Conservation (phyloP, 179 eudicot species). For the Beta macrorhiza region DNA sequence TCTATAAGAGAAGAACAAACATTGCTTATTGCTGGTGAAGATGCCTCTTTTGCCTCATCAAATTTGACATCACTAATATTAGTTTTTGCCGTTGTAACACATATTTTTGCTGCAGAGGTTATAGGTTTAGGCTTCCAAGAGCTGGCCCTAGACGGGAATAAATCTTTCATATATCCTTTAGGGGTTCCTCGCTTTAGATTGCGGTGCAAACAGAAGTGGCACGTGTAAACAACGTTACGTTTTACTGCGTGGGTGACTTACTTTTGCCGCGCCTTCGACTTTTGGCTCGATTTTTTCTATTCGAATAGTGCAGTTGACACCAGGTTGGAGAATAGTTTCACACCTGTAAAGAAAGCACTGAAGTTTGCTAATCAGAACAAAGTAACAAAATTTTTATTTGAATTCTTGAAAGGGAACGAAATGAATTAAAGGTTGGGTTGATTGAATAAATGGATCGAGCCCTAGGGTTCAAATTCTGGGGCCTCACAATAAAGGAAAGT, state of each 20-base stretch:
- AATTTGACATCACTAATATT: constrained; percentile 15
- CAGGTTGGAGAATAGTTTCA: constrained; percentile 84
- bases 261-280: constrained; percentile 34
- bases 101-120: constrained; percentile 11
- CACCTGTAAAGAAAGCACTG: constrained; percentile 47
- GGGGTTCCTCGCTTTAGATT: constrained; percentile 37
- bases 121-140: constrained; percentile 19
- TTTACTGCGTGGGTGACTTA: constrained; percentile 39
- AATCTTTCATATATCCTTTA: constrained; percentile 44
- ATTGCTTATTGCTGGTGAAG: constrained; percentile 24
- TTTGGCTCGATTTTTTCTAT: constrained; percentile 61
- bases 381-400: no score
- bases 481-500: neutral
- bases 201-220: constrained; percentile 70
- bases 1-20: constrained; percentile 13
- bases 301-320: constrained; percentile 71
- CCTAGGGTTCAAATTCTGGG: no score
- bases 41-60: constrained; percentile 19
- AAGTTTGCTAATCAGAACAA: neutral
- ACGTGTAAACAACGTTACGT: constrained; percentile 52
- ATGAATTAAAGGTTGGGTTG: no score
- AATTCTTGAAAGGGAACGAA: no score
- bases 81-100: constrained; percentile 15
- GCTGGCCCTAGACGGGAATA: constrained; percentile 46
- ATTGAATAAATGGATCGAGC: no score